Conservation (phyloP, 345 rosid genomes). For the Odontarrhena argentea region DNA sequence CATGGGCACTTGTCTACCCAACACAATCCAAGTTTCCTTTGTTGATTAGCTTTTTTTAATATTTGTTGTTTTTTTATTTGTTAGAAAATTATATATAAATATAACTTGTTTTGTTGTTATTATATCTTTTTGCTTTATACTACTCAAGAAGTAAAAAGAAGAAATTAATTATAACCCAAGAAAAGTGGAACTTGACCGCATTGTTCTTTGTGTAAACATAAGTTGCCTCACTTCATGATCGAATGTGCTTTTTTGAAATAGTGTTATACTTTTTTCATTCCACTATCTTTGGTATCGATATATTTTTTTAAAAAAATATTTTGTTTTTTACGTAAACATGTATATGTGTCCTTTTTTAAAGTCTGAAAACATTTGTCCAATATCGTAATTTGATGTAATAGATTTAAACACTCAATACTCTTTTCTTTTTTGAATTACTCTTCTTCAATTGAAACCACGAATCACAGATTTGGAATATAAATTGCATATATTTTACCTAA, state of each 20-base stretch:
- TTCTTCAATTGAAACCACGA: not conserved
- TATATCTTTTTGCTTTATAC: conserved; percentile 7
- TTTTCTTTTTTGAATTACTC: not conserved
- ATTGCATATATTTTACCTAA: not conserved
- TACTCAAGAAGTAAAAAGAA: not conserved
- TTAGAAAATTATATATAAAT: conserved; percentile 15
- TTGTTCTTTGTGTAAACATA: conserved; percentile 46
- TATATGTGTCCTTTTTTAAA: no score
- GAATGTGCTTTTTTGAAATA: conserved; percentile 32
- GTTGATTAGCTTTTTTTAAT: conserved; percentile 39
- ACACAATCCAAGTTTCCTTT: conserved; percentile 42
- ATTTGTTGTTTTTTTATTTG: conserved; percentile 5
- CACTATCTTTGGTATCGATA: conserved; percentile 14
- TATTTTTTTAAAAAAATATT: not conserved
- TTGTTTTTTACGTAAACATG: not conserved
- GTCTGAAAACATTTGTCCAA: no score
- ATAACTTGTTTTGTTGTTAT: conserved; percentile 15
- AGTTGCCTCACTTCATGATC: conserved; percentile 40
- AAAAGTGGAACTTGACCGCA: conserved; percentile 47
- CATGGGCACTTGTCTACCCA: conserved; percentile 46
- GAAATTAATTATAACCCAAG: conserved; percentile 34
- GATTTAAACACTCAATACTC: not conserved
- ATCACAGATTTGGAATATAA: not conserved
- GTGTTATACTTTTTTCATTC: conserved; percentile 33
- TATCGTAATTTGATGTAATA: not conserved